These are phyloP conservation scores for Lactifluus piperatus DNA, from an alignment of 768 basidiomycete genomes.

Conservation along the genomic window DNA sequence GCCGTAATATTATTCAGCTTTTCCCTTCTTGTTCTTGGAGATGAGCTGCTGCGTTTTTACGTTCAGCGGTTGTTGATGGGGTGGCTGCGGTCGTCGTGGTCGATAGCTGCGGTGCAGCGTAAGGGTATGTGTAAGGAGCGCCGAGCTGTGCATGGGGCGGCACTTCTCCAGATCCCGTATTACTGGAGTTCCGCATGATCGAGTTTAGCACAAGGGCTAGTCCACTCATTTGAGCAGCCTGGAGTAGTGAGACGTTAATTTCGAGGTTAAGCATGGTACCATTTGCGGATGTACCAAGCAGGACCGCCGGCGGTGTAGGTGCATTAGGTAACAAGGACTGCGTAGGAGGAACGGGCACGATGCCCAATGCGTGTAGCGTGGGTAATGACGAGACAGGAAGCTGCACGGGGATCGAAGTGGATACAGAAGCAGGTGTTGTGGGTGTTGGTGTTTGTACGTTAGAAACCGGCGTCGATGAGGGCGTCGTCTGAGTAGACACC, in stretches of 20 bases:
- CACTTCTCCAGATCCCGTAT: conserved; percentile 15
- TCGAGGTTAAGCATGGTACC: conserved; percentile 68
- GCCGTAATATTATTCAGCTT: not conserved
- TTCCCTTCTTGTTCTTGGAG: conserved; percentile 2
- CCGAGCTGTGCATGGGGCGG: conserved; percentile 18
- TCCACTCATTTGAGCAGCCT: conserved; percentile 70
- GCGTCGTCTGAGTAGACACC: conserved; percentile 6
- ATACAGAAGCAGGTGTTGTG: not conserved
- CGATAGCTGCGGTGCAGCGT: not conserved
- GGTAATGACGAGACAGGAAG: conserved; percentile 52
- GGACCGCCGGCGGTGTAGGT: conserved; percentile 65
- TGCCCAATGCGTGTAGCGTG: conserved; percentile 61
- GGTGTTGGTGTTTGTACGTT: conserved; percentile 26
- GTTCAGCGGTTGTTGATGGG: not conserved
- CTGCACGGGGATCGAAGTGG: conserved; percentile 48
- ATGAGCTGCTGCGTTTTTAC: not conserved
- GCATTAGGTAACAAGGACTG: conserved; percentile 38
- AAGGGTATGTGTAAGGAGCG: conserved; percentile 18
- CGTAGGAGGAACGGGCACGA: conserved; percentile 59
- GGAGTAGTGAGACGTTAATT: conserved; percentile 67
- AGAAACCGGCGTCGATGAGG: conserved; percentile 27
- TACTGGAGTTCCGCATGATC: conserved; percentile 39
- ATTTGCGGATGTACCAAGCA: conserved; percentile 62
- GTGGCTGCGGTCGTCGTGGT: not conserved
- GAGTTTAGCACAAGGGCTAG: conserved; percentile 64